phyloP scores from a whole-genome alignment of 1,284 basidiomycete species.

The Microbotryomycetes sp. region DNA sequence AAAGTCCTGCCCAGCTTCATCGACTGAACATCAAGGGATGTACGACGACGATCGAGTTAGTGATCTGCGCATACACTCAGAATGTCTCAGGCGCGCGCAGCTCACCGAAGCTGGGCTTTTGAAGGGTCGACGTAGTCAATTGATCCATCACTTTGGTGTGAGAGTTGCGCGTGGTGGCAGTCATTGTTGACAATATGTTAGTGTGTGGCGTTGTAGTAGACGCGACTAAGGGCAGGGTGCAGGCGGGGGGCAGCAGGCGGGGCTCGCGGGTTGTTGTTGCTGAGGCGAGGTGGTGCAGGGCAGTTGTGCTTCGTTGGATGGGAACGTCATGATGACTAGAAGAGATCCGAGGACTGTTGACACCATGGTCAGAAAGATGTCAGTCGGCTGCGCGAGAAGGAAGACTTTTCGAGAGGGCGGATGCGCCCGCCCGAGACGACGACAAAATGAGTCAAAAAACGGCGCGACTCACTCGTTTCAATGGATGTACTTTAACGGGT shows the following conservation, averaged over 20 bases:
- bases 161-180: no score
- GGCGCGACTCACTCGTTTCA: not conserved
- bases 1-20: conserved; percentile 16
- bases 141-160: not conserved
- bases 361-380: not conserved
- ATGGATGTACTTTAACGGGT: not conserved
- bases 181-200: not conserved
- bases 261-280: not conserved
- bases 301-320: not conserved
- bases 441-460: not conserved
- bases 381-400: not conserved
- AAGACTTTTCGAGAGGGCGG: not conserved
- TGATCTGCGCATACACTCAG: no score
- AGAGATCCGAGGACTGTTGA: not conserved
- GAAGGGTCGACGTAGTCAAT: not conserved
- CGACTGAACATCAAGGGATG: not conserved
- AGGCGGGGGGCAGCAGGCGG: not conserved
- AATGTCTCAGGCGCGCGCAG: no score
- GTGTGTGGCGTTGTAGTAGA: not conserved
- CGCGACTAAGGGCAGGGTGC: not conserved
- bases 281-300: not conserved
- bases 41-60: no score
- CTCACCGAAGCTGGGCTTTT: conserved; percentile 9
- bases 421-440: no score
- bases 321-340: not conserved